These are phyloP conservation scores for Rhododendron ovatum DNA, from an alignment of 148 eudicot genomes.

Conservation along the genomic window DNA sequence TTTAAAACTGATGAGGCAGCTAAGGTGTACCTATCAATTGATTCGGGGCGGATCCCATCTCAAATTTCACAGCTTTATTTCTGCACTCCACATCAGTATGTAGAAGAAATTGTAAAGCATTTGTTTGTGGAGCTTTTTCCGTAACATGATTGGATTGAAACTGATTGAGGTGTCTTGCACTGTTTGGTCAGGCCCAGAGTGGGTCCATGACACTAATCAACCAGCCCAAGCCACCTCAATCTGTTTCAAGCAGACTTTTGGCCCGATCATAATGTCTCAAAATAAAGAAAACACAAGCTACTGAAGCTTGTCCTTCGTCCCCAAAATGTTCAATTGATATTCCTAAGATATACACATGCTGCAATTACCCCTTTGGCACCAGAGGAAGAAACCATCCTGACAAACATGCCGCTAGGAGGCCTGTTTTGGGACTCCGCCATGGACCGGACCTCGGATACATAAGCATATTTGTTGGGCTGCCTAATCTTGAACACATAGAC, in stretches of 20 bases:
- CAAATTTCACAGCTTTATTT: background rate
- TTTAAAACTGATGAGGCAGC: background rate
- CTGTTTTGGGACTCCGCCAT: slow-evolving; percentile 57
- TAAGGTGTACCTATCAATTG: background rate
- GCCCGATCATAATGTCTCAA: background rate
- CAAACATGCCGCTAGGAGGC: slow-evolving; percentile 58
- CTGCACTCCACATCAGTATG: background rate
- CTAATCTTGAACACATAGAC: slow-evolving; percentile 68
- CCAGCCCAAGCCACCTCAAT: background rate
- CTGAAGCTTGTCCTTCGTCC: background rate
- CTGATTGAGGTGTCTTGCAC: background rate
- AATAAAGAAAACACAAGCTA: background rate
- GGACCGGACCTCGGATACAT: slow-evolving; percentile 55
- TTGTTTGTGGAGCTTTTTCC: background rate
- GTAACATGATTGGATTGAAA: background rate
- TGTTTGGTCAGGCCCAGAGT: background rate
- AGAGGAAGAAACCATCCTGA: slow-evolving; percentile 77
- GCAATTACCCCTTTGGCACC: slow-evolving; percentile 87
- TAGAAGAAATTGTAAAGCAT: background rate
- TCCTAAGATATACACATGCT: background rate
- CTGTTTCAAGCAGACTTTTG: background rate
- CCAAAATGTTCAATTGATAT: background rate
- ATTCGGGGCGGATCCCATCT: background rate
- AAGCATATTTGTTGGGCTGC: slow-evolving; percentile 63
- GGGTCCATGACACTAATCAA: background rate